Evolutionary conservation across 1,139 yeast genomes (phyloP), one percentile per base, ranked within the genome.

Genomic region (Wickerhamomyces sp.): DNA sequence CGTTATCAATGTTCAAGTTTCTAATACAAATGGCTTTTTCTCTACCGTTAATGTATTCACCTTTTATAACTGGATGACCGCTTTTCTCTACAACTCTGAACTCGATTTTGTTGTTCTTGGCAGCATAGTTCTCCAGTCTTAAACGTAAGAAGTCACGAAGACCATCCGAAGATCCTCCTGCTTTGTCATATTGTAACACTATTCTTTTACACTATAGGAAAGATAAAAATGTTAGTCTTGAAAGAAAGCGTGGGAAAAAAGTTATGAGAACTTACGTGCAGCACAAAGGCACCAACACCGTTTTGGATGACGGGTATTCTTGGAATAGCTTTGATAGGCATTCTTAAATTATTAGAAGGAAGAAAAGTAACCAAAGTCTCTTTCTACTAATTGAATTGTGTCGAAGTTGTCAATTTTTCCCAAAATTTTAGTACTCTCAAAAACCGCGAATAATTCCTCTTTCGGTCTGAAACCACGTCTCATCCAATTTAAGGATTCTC

Each of bases 151-250:
- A 73, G 38, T 83, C 78, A 47, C 73, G 55, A 38, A 87, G 72
- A 5, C 96, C 96, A 36, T 70, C 69, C 1, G 97, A 89, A 5
- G 95, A 84, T 15, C 97, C 98, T 32, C 96, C 97, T 83, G 52
- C 43, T 38, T 49, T 47, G 32, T 48, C 52, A 28, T 44, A 46
- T 33, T 48, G 54, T 8, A 51, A 26, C 2, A 40, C 37, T 33
- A 51, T 45, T 30, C 53, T 47, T 37, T 44, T 50, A 30, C 54
- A 51, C 23, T 36, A 10, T 23, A 13, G 21, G 24, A 27, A 21
- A 19, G 9, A 19, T 22, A 22, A 22, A 5, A 20, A 25, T n/a
- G n/a, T n/a, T n/a, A n/a, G n/a, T n/a, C n/a, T n/a, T n/a, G n/a
- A n/a, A n/a, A n/a, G n/a, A n/a, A n/a, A n/a, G n/a, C n/a, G n/a